Percentiles rank a stretch among this genome's conserved stretches.
phyloP scores from a whole-genome alignment of 2,329 filamentous ascomycete species.

The Helicocarpus griseus region DNA sequence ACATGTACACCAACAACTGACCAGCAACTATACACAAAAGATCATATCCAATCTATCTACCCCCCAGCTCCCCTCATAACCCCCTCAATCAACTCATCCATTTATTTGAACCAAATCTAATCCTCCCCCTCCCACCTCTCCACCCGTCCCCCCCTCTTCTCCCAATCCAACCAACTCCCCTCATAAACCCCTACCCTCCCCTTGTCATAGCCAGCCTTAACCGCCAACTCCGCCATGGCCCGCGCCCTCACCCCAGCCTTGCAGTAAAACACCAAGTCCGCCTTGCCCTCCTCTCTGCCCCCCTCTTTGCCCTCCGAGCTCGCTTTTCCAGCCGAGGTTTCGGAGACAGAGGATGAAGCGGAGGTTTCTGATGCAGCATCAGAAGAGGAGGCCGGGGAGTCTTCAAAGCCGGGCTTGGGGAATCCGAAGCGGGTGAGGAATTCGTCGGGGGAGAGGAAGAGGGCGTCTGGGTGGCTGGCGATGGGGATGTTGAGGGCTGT shows the following conservation, averaged over 20 bases:
- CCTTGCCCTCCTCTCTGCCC: slow-evolving; percentile 9
- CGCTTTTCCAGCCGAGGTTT: no score
- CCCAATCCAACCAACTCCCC: slow-evolving; percentile 65
- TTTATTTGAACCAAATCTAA: no score
- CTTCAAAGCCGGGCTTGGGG: slow-evolving; percentile 51
- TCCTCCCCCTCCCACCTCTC: slow-evolving; percentile 35
- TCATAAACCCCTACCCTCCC: slow-evolving; percentile 47
- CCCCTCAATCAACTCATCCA: background rate
- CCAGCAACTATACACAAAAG: no score
- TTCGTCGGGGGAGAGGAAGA: slow-evolving; percentile 65
- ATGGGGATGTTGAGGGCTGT: slow-evolving; percentile 69
- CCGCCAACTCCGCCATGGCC: slow-evolving; percentile 67
- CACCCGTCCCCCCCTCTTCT: slow-evolving; percentile 56
- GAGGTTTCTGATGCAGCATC: background rate
- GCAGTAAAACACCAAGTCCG: slow-evolving; percentile 74
- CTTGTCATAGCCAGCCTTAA: slow-evolving; percentile 62
- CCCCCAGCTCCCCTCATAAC: background rate
- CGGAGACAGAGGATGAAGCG: no score
- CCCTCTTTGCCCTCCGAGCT: no score
- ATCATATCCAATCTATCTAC: no score
- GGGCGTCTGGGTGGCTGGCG: slow-evolving; percentile 65
- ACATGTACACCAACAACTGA: no score
- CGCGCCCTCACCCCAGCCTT: slow-evolving; percentile 77
- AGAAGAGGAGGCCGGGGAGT: slow-evolving; percentile 19
- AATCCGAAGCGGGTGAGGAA: slow-evolving; percentile 79